These are phyloP conservation scores for Aspergillus cejpii DNA, from an alignment of 2,329 filamentous ascomycete genomes.

Conservation along the genomic window DNA sequence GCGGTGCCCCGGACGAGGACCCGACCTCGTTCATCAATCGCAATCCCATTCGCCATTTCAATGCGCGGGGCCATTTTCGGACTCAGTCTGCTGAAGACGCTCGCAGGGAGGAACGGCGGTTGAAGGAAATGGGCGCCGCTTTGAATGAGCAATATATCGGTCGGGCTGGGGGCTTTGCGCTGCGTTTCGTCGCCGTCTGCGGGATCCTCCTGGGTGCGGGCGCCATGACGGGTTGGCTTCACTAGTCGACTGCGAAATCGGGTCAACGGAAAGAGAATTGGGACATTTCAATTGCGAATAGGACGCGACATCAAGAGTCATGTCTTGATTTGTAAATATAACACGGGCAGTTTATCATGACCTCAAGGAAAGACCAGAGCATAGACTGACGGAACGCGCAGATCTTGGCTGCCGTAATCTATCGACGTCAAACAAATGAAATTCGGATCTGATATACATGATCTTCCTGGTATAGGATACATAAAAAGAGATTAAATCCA, in stretches of 20 bases:
- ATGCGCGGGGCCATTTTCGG: conserved; percentile 62
- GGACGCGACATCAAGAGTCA: not conserved
- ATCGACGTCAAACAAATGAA: conserved; percentile 23
- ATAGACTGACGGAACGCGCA: not conserved
- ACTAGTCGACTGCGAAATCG: conserved; percentile 6
- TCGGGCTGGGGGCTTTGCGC: conserved; percentile 23
- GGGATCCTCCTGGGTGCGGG: conserved; percentile 34
- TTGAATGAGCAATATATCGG: conserved; percentile 21
- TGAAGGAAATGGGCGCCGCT: conserved; percentile 33
- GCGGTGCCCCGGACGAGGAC: conserved; percentile 23
- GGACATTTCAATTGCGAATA: not conserved
- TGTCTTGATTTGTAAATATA: not conserved
- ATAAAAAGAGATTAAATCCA: conserved; percentile 22
- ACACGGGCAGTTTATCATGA: not conserved
- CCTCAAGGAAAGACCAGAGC: not conserved
- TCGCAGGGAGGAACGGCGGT: conserved; percentile 42
- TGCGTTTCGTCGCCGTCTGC: conserved; percentile 36
- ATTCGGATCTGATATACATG: conserved; percentile 33
- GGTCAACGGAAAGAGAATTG: conserved; percentile 6
- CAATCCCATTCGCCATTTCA: conserved; percentile 67
- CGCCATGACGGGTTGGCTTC: conserved; percentile 24
- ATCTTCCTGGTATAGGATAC: conserved; percentile 26
- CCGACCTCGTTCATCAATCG: conserved; percentile 34
- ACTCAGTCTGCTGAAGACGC: conserved; percentile 63
- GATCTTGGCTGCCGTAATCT: not conserved